Evolutionary conservation across 2,329 filamentous ascomycete species (phyloP), one percentile per base, ranked within the genome.

Genomic region (Gaeumannomyces tritici): DNA sequence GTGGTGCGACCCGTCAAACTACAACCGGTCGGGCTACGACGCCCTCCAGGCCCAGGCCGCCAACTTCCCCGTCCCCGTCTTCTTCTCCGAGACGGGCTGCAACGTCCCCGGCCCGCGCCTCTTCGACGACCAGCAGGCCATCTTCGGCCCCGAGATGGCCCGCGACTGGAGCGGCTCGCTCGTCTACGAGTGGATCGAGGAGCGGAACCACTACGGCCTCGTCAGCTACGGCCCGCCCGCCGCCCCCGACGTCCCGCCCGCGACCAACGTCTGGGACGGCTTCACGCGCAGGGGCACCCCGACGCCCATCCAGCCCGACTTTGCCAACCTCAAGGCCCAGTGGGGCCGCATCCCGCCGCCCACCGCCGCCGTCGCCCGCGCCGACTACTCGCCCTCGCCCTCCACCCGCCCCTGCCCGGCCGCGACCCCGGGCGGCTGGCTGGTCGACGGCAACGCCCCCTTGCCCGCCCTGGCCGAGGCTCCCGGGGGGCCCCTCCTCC

Each of bases 21-120:
- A 86, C 74, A 67, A 77, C 29, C 77, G 73, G 7, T 85, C 91
- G 2, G 91, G 90, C 63, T 96, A 96, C 75, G 71, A 78, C 58
- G 79, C 79, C 65, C 83, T 96, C 31, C 82, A 91, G 72, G 73
- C 79, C 61, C 86, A 89, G 66, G 86, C 89, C 7, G 81, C 82
- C 51, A 75, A 84, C 68, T 93, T 91, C 74, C 88, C 86, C 58
- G 85, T 96, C n/a, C 91, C 90, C 26, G 91, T 95, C 69, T 93
- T 92, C 80, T 91, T 96, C 76, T 93, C 90, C 42, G 91, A 96
- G 75, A 95, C 90, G 3, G 91, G 91, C 63, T 96, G 91, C 81
- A 93, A 90, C 71, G 80, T 77, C 7, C 79, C 80, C 1, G 75
- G 76, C 1, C 86, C 87, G 0, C 82, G 89, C 56, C 76, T 80